These are phyloP conservation scores for Hemerocallis citrina DNA, from an alignment of 106 monocot genomes.

Conservation along the genomic window DNA sequence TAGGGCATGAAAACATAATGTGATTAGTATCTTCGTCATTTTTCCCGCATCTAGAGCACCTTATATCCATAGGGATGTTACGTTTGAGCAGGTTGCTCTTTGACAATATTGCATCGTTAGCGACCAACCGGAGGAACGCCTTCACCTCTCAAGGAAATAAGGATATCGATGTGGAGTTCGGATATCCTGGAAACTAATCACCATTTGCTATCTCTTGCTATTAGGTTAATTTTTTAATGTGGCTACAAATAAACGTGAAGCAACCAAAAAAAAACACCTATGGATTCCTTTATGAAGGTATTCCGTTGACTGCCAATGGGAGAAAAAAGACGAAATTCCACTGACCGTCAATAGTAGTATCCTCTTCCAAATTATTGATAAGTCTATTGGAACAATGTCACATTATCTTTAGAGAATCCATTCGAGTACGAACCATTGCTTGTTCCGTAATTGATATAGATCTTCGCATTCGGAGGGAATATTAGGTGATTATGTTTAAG, in stretches of 20 bases:
- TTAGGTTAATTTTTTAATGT: background rate
- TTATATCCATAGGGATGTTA: no score
- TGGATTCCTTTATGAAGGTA: background rate
- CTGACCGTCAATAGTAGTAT: slow-evolving; percentile 1
- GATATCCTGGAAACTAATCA: slow-evolving; percentile 2
- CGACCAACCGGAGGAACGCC: no score
- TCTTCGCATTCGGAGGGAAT: background rate
- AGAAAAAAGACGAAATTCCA: background rate
- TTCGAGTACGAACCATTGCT: background rate
- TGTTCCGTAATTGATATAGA: background rate
- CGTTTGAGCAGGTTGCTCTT: no score
- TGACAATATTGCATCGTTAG: no score
- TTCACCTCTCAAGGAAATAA: slow-evolving; percentile 1
- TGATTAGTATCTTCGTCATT: no score
- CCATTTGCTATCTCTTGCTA: background rate
- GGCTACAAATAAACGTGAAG: slow-evolving; percentile 4
- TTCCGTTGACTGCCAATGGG: slow-evolving; percentile 5
- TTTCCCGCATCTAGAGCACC: no score
- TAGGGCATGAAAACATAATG: no score
- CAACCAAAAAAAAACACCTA: background rate
- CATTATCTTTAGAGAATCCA: background rate
- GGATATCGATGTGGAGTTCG: background rate
- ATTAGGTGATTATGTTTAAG: background rate
- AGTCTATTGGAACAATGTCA: background rate
- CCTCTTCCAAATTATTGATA: no score